Conservation (phyloP, 169 alveolate genomes). For the Perkinsus olseni region DNA sequence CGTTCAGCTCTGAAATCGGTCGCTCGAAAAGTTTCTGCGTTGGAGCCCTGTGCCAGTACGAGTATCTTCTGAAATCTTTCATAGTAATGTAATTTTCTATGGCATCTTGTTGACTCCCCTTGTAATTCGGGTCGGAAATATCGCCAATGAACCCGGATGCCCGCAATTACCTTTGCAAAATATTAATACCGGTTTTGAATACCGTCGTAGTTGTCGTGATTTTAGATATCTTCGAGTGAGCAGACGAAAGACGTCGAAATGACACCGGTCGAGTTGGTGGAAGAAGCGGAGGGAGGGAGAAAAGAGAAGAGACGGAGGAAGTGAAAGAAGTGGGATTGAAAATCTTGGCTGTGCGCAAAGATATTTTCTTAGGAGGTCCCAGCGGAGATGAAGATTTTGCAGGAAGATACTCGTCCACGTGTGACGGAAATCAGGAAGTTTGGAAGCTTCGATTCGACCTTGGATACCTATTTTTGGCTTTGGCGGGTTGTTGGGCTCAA, state of each 20-base stretch:
- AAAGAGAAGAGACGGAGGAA: neutral
- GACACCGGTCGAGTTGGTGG: neutral
- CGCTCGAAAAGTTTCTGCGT: too few relatives aligned
- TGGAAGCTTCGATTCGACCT: neutral
- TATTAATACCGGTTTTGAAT: too few relatives aligned
- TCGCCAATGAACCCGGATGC: too few relatives aligned
- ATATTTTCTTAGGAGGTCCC: neutral
- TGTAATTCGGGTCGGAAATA: too few relatives aligned
- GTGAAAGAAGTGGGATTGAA: neutral
- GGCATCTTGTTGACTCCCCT: too few relatives aligned
- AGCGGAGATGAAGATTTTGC: neutral
- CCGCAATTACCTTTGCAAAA: too few relatives aligned
- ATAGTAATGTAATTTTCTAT: too few relatives aligned
- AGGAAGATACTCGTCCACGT: neutral
- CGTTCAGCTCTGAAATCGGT: too few relatives aligned
- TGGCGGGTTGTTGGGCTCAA: neutral
- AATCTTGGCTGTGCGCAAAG: neutral
- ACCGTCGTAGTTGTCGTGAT: too few relatives aligned
- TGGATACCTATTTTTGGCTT: neutral
- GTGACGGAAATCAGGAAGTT: neutral
- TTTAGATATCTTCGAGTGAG: neutral
- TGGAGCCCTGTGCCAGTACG: too few relatives aligned
- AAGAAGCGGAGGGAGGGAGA: neutral
- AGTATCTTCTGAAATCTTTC: too few relatives aligned
- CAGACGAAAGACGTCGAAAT: neutral